phyloP scores from a whole-genome alignment of 2,329 filamentous ascomycete species.

The Thielaviopsis ethacetica region DNA sequence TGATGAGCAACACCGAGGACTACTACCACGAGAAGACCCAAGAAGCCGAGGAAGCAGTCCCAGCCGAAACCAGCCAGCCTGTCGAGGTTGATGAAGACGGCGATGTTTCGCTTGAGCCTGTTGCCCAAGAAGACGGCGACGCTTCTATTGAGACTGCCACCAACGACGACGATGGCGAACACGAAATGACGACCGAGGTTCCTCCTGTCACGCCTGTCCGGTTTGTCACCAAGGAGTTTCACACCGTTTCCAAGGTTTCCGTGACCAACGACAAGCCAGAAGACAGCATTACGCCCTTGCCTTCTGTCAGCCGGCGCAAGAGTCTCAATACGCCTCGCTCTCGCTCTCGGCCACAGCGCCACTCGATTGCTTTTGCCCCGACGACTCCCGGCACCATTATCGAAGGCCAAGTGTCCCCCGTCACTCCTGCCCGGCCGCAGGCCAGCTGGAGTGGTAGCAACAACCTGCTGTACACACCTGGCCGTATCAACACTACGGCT shows the following conservation, averaged over 20 bases:
- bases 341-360: conserved; percentile 10
- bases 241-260: conserved; percentile 64
- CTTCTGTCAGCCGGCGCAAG: conserved; percentile 27
- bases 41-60: background rate
- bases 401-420: conserved; percentile 13
- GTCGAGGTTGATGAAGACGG: background rate
- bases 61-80: background rate
- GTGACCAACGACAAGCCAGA: conserved; percentile 44
- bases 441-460: conserved; percentile 37
- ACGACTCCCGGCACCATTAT: conserved; percentile 13
- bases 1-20: background rate
- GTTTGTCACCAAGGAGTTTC: conserved; percentile 32
- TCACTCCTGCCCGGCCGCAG: conserved; percentile 23
- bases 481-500: conserved; percentile 28
- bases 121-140: conserved; percentile 10
- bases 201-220: conserved; percentile 41
- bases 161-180: background rate
- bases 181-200: conserved; percentile 15
- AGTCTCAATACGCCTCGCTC: conserved; percentile 10
- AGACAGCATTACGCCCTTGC: conserved; percentile 30
- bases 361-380: conserved; percentile 8
- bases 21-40: background rate
- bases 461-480: conserved; percentile 35
- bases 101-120: conserved; percentile 10
- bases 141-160: background rate